These are phyloP conservation scores for Ilyonectria destructans DNA, from an alignment of 2,329 filamentous ascomycete genomes.

Conservation along the genomic window DNA sequence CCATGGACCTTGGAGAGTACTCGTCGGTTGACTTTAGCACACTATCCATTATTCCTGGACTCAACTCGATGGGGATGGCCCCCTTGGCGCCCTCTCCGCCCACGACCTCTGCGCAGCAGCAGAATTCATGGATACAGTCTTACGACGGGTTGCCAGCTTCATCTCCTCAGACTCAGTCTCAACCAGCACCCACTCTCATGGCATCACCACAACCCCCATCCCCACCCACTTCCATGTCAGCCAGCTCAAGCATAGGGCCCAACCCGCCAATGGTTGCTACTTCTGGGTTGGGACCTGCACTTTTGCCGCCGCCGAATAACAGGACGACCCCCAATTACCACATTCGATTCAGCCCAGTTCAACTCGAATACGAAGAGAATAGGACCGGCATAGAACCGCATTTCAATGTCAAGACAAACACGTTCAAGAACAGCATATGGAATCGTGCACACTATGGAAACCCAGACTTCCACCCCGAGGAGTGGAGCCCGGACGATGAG, in stretches of 20 bases:
- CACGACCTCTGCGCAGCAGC: conserved; percentile 54
- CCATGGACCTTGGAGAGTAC: conserved; percentile 59
- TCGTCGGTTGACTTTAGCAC: conserved; percentile 61
- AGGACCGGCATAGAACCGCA: conserved; percentile 64
- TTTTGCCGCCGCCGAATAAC: conserved; percentile 25
- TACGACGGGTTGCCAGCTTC: conserved; percentile 45
- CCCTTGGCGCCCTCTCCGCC: conserved; percentile 55
- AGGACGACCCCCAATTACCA: conserved; percentile 47
- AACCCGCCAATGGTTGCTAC: conserved; percentile 41
- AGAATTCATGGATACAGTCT: conserved; percentile 57
- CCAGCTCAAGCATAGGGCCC: conserved; percentile 38
- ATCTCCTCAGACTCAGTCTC: conserved; percentile 44
- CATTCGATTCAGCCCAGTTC: conserved; percentile 67
- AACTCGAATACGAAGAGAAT: conserved; percentile 65
- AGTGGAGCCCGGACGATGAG: conserved; percentile 62
- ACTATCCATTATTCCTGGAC: conserved; percentile 65
- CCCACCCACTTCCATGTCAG: conserved; percentile 54
- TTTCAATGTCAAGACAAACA: conserved; percentile 67
- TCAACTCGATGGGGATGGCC: conserved; percentile 52
- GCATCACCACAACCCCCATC: conserved; percentile 51
- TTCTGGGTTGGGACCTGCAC: conserved; percentile 37
- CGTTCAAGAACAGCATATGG: conserved; percentile 78
- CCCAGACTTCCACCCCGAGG: conserved; percentile 66
- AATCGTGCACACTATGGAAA: conserved; percentile 80
- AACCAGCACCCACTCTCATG: conserved; percentile 51